Evolutionary conservation across 768 basidiomycete genomes (phyloP), one percentile per base, ranked within the genome.

Genomic region (Thelephora aurantiotincta): DNA sequence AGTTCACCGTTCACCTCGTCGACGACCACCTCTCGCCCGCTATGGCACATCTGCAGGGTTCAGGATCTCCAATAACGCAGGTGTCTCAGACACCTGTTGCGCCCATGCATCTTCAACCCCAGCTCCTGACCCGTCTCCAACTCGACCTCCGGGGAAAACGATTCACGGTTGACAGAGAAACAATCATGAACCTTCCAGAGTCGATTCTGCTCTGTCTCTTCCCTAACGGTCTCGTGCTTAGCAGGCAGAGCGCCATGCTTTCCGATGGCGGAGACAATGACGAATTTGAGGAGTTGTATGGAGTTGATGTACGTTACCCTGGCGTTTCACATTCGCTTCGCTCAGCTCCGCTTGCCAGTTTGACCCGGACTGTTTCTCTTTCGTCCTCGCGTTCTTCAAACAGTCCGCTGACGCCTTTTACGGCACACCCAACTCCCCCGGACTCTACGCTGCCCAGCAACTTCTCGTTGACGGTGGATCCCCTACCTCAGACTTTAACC

Each of bases 161-260:
- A 52, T 93, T 98, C 67, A 81, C 87, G 51, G 90, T 99, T 38
- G 96, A 98, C 67, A 76, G 94, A 55, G 94, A 98, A 68, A 92
- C 87, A 5, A 83, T 99, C 60, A 96, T 98, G 92, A 90, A 93
- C 62, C 74, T 99, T 16, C 96, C 96, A 2, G 96, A 99, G 75
- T 91, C 88, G 14, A 91, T 99, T 42, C 73, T 98, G 46, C 70
- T 99, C 34, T 97, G 93, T 64, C 72, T 99, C 52, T 99, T 98
- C 60, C 96, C 96, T 9, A 98, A 98, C 58, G 96, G 94, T 16
- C 78, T 97, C 51, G 91, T 97, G 35, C 73, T 97, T 47, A 91
- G 84, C 60, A 73, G 92, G 51, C 88, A 93, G 59, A 85, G 83
- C 51, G 74, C 76, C 6, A 80, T 80, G 14, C 65, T 85, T 47